These are phyloP conservation scores for Trichoderma sp. DNA, from an alignment of 2,329 filamentous ascomycete genomes.

Conservation along the genomic window DNA sequence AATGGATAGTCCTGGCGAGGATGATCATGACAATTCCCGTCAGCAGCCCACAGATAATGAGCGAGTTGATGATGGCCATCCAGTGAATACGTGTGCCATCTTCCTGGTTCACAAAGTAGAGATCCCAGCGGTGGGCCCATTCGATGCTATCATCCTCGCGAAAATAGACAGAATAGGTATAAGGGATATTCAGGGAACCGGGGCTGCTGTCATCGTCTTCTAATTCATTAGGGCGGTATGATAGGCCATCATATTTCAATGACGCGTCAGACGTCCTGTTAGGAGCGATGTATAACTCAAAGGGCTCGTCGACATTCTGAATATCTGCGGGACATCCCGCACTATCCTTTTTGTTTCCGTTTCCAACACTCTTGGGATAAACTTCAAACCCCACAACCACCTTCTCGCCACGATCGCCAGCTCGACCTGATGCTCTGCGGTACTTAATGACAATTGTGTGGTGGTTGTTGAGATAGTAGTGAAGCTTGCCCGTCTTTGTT, in stretches of 20 bases:
- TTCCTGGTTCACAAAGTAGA: conserved; percentile 86
- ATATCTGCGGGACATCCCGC: conserved; percentile 68
- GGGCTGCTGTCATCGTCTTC: conserved; percentile 60
- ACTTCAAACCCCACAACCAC: conserved; percentile 88
- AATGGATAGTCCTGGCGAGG: conserved; percentile 71
- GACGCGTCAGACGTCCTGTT: conserved; percentile 54
- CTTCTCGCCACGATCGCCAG: conserved; percentile 68
- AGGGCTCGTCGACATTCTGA: conserved; percentile 58
- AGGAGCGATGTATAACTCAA: conserved; percentile 67
- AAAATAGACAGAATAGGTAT: conserved; percentile 89
- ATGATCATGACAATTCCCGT: conserved; percentile 80
- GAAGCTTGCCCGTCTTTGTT: conserved; percentile 55
- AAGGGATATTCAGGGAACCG: conserved; percentile 70
- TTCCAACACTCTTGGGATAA: conserved; percentile 78
- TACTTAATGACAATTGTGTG: conserved; percentile 81
- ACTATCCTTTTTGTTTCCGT: conserved; percentile 56
- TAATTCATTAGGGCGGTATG: conserved; percentile 48
- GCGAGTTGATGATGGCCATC: conserved; percentile 83
- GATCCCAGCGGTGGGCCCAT: conserved; percentile 82
- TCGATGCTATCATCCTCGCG: conserved; percentile 77
- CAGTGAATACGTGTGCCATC: conserved; percentile 81
- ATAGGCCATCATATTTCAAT: conserved; percentile 55
- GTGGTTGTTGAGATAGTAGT: conserved; percentile 83
- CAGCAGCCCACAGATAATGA: conserved; percentile 77
- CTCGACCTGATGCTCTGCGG: conserved; percentile 66